phyloP scores from a whole-genome alignment of 441 rosid species.

The Isatis lusitanica region DNA sequence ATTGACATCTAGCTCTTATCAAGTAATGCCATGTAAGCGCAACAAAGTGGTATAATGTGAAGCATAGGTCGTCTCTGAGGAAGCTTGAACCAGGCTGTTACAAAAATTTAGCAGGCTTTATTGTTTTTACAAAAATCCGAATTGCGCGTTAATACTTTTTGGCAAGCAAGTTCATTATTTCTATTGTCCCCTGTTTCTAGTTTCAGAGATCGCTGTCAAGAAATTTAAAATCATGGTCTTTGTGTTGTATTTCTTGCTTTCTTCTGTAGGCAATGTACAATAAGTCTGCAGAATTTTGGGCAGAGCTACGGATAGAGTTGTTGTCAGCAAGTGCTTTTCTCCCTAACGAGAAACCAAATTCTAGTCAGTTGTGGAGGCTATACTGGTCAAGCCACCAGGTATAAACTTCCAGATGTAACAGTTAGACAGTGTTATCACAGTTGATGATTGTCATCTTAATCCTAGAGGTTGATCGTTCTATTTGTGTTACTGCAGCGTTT shows the following conservation, averaged over 20 bases:
- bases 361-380: constrained; percentile 94
- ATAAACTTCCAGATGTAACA: constrained; percentile 25
- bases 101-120: constrained; percentile 14
- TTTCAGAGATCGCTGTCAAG: constrained; percentile 11
- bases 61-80: neutral
- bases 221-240: neutral
- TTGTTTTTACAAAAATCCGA: constrained; percentile 3
- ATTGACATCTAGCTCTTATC: constrained; percentile 10
- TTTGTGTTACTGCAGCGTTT: constrained; percentile 70
- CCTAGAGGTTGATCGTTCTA: constrained; percentile 8
- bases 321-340: constrained; percentile 91
- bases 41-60: neutral
- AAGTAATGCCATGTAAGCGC: constrained; percentile 21
- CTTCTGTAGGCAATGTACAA: constrained; percentile 77
- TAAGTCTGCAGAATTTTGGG: constrained; percentile 99
- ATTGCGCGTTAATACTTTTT: constrained; percentile 16
- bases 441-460: constrained; percentile 22
- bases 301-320: constrained; percentile 95
- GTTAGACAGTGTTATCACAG: constrained; percentile 3
- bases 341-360: constrained; percentile 70
- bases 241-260: constrained; percentile 28
- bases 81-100: constrained; percentile 22
- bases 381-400: constrained; percentile 99
- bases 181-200: constrained; percentile 9
- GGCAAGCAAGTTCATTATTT: constrained; percentile 10